These are phyloP conservation scores for Coemansia aciculifera DNA, from an alignment of 192 early-diverging fungal genomes.

Conservation along the genomic window DNA sequence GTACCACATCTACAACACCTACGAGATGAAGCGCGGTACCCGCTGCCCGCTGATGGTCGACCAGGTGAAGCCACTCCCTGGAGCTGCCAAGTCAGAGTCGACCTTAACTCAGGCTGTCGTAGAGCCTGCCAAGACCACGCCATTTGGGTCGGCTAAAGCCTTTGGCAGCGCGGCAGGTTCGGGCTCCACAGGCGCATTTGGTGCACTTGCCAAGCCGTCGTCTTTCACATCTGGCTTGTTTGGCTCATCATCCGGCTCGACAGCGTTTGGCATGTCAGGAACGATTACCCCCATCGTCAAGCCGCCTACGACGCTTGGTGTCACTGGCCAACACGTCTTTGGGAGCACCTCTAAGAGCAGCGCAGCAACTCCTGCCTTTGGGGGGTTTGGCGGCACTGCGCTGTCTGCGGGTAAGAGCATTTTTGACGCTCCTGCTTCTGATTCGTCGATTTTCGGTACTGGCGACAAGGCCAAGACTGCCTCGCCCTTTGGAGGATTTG, in stretches of 20 bases:
- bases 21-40: conserved; percentile 48
- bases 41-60: conserved; percentile 50
- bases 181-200: conserved; percentile 6
- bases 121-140: conserved; percentile 11
- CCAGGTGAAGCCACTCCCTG: conserved; percentile 20
- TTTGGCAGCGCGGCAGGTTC: not conserved
- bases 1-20: conserved; percentile 65
- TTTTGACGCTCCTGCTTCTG: conserved; percentile 28
- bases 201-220: not conserved
- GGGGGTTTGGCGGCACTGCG: conserved; percentile 13
- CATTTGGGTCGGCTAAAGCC: conserved; percentile 19
- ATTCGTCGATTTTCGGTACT: conserved; percentile 32
- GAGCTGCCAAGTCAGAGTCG: not conserved
- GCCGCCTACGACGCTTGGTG: conserved; percentile 19
- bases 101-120: not conserved
- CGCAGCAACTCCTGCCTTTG: conserved; percentile 22
- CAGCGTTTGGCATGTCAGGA: conserved; percentile 31
- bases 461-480: conserved; percentile 12
- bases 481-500: conserved; percentile 19
- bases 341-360: conserved; percentile 31
- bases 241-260: conserved; percentile 1
- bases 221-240: conserved; percentile 4
- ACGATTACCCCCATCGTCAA: conserved; percentile 20
- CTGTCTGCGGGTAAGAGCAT: conserved; percentile 20
- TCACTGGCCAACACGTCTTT: conserved; percentile 29